A percentile compares a stretch with the other conserved stretches of the same genome.
These are phyloP conservation scores for Wickerhamomyces kurtzmanii DNA, from an alignment of 805 yeast genomes.

Conservation along the genomic window DNA sequence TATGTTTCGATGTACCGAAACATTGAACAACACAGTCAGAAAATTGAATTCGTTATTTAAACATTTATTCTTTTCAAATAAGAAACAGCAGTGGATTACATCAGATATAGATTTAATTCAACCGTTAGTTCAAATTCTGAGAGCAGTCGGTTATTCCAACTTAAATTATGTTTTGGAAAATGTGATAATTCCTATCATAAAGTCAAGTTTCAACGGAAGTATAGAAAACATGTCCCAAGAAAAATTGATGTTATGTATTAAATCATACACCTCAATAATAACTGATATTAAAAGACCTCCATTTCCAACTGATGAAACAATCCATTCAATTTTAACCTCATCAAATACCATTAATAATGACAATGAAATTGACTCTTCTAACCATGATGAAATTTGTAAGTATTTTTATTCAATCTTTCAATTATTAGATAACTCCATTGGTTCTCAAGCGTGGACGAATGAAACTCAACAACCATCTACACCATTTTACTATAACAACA, in stretches of 20 bases:
- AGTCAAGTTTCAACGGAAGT: conserved; percentile 46
- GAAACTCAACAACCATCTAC: conserved; percentile 25
- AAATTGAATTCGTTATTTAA: conserved; percentile 59
- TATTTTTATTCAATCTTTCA: conserved; percentile 45
- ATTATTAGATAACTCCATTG: conserved; percentile 51
- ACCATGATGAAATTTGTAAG: conserved; percentile 65
- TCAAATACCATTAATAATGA: conserved; percentile 22
- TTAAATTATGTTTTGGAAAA: conserved; percentile 75
- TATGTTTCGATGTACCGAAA: conserved; percentile 76
- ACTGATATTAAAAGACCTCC: conserved; percentile 61
- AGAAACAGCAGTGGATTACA: conserved; percentile 70
- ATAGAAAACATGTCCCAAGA: conserved; percentile 65
- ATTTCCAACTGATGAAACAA: conserved; percentile 63
- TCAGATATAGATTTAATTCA: conserved; percentile 52
- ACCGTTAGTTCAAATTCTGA: conserved; percentile 62
- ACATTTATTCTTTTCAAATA: conserved; percentile 41
- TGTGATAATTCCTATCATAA: conserved; percentile 61
- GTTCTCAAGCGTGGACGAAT: conserved; percentile 30
- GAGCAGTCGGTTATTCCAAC: conserved; percentile 72
- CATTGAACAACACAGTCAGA: conserved; percentile 78
- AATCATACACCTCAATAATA: conserved; percentile 63
- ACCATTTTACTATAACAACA: conserved; percentile 22
- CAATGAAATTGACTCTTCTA: conserved; percentile 18
- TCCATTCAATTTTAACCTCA: too few species aligned
- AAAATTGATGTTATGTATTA: conserved; percentile 56